Evolutionary conservation across 2,329 filamentous ascomycete species (phyloP), one percentile per base, ranked within the genome.

Genomic region (Beauveria rudraprayagi): DNA sequence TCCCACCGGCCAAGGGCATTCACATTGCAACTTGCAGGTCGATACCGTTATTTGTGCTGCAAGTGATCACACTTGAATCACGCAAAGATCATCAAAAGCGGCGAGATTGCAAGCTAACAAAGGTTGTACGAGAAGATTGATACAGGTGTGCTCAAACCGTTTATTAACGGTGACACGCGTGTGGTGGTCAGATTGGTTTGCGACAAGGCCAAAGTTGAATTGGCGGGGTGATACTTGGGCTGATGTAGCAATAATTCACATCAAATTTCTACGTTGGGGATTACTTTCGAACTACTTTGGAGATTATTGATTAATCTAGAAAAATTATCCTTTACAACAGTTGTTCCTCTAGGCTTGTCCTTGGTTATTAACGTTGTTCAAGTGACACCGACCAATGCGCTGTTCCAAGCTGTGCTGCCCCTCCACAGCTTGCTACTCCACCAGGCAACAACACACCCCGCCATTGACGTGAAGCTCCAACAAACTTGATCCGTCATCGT

Each of bases 381-480:
- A 37, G 34, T 14, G 11, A 28, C 8, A 28, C 6, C 9, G 30
- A 50, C 47, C 47, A 50, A 50, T 19, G 26, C 44, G 44, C 44
- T 48, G 24, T 14, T 41, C 30, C 19, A 16, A 14, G 19, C 24
- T 7, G 40, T n/a, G 10, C n/a, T 40, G 56, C 56, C 37, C 56
- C 56, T 52, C 56, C 47, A 44, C 37, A 44, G 47, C 40, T 44
- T 50, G 17, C 43, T 41, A 22, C 58, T 60, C 58, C 58, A 60
- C 58, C 50, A 54, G 51, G 58, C 58, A 55, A 43, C 50, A 50
- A n/a, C 48, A 9, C 48, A 60, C 57, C 58, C 58, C 58, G 50
- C 58, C 58, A 60, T 59, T 16, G 19, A 28, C 50, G 28, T 48
- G 51, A 54, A 48, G 47, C 47, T 60, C 40, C 58, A 55, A 54